These are phyloP conservation scores for Pichia sp. DNA, from an alignment of 1,139 yeast genomes.

Conservation along the genomic window DNA sequence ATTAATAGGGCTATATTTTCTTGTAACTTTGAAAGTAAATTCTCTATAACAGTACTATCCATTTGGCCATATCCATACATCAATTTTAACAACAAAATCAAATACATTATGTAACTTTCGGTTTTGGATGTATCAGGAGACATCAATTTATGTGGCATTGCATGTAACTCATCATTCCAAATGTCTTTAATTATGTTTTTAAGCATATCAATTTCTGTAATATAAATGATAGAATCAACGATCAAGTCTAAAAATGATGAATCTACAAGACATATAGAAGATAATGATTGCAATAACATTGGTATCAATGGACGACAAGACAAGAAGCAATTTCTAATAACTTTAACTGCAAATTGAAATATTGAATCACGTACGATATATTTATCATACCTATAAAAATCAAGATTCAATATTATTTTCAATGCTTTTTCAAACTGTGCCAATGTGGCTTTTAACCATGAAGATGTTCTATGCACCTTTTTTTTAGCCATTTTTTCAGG, in stretches of 20 bases:
- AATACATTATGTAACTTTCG: constrained; percentile 2
- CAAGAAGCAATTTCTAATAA: constrained; percentile 30
- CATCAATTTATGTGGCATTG: constrained; percentile 25
- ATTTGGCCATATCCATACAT: constrained; percentile 4
- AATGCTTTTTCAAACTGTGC: constrained; percentile 48
- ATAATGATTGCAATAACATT: constrained; percentile 19
- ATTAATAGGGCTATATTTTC: constrained; percentile 7
- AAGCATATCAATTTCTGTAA: constrained; percentile 11
- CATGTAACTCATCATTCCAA: constrained; percentile 27
- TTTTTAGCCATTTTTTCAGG: constrained; percentile 18
- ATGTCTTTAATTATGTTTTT: constrained; percentile 1
- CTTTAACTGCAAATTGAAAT: constrained; percentile 27
- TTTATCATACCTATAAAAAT: constrained; percentile 25
- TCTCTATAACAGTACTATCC: constrained; percentile 1
- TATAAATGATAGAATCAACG: constrained; percentile 14
- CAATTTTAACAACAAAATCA: constrained; percentile 8
- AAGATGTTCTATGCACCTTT: constrained; percentile 40
- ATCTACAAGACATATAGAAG: constrained; percentile 20
- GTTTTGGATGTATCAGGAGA: constrained; percentile 19
- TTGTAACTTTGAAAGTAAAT: not conserved
- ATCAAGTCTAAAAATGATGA: constrained; percentile 7
- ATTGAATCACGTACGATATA: constrained; percentile 31
- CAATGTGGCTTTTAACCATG: constrained; percentile 64
- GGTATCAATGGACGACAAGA: constrained; percentile 34
- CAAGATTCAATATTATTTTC: constrained; percentile 29